A percentile compares a stretch with the other conserved stretches of the same genome.
These are phyloP conservation scores for Camellia lanceoleosa DNA, from an alignment of 148 eudicot genomes.

Conservation along the genomic window DNA sequence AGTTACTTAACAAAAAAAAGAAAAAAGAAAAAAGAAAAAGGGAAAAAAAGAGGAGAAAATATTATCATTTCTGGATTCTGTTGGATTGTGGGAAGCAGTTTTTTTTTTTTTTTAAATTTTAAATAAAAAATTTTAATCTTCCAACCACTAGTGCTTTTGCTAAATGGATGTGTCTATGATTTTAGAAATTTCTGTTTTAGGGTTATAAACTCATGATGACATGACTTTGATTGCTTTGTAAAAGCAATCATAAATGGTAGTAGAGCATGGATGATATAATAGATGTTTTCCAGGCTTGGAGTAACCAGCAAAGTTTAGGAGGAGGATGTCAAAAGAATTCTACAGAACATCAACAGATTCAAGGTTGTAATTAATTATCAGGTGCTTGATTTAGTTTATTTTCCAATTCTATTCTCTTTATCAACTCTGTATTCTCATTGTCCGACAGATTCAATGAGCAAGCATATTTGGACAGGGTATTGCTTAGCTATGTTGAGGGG, in stretches of 20 bases:
- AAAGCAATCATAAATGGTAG: not conserved
- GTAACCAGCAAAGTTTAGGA: not conserved
- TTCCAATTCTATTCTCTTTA: not conserved
- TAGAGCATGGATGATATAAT: not conserved
- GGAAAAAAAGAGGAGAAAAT: too few relatives aligned
- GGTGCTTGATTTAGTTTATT: not conserved
- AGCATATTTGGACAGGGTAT: not conserved
- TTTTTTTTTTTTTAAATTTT: not conserved
- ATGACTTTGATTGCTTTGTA: not conserved
- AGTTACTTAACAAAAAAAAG: too few relatives aligned
- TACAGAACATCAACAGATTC: not conserved
- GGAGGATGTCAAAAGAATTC: slow-evolving; percentile 1
- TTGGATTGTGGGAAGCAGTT: not conserved
- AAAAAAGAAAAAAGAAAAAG: not conserved
- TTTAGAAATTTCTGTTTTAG: not conserved
- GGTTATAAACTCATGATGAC: not conserved
- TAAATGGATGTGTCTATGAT: not conserved
- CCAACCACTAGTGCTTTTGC: not conserved
- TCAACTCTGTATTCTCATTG: not conserved
- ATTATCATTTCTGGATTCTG: not conserved
- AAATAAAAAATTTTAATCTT: not conserved
- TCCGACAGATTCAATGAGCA: not conserved
- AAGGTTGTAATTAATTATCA: not conserved
- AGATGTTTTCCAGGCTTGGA: not conserved
- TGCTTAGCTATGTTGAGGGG: not conserved